These are phyloP conservation scores for Vitis rotundifolia DNA, from an alignment of 164 flowering plant genomes.

Conservation along the genomic window DNA sequence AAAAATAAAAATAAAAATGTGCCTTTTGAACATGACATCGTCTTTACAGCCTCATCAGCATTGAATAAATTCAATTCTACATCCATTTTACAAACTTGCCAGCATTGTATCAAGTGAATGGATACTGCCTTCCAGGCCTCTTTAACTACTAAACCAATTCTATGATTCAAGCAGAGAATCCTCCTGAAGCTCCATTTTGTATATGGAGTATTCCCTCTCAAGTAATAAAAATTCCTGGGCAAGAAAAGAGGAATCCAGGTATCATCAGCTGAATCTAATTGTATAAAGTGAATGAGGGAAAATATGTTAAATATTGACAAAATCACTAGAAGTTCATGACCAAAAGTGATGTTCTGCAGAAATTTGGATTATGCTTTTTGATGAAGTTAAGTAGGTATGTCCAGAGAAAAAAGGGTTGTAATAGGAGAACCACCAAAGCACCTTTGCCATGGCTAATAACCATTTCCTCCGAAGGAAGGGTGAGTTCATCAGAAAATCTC, in stretches of 20 bases:
- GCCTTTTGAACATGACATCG: too few relatives aligned
- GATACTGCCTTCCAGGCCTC: neutral
- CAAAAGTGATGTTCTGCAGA: too few relatives aligned
- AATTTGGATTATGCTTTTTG: too few relatives aligned
- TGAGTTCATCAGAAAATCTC: too few relatives aligned
- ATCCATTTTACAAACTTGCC: neutral
- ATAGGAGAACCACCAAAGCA: too few relatives aligned
- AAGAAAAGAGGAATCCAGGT: neutral
- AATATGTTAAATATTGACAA: neutral
- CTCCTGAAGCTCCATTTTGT: slow-evolving; percentile 73
- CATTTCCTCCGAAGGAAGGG: too few relatives aligned
- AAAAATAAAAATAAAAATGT: neutral
- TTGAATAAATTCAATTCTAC: too few relatives aligned
- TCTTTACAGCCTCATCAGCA: too few relatives aligned
- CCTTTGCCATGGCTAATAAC: too few relatives aligned
- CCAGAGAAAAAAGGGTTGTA: too few relatives aligned
- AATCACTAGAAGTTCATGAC: too few relatives aligned
- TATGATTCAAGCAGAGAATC: slow-evolving; percentile 25
- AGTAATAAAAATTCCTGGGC: slow-evolving; percentile 81
- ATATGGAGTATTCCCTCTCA: slow-evolving; percentile 82
- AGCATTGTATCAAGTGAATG: neutral
- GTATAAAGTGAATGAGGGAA: neutral
- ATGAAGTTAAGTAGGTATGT: too few relatives aligned
- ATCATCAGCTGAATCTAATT: neutral
- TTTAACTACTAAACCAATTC: neutral